These are phyloP conservation scores for Rubia peregrina DNA, from an alignment of 305 asterid genomes.

Conservation along the genomic window DNA sequence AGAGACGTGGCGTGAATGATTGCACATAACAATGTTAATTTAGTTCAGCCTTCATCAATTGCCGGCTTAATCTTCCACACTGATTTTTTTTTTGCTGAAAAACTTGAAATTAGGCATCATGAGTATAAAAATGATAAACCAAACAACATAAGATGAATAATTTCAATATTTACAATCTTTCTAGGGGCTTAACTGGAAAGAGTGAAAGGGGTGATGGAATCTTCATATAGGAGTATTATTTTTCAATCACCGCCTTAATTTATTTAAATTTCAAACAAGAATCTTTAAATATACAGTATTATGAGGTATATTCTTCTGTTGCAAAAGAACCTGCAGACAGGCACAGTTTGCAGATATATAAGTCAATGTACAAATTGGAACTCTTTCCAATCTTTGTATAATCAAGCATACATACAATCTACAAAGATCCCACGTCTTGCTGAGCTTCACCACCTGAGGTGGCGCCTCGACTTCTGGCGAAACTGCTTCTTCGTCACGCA, in stretches of 20 bases:
- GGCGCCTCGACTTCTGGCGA: constrained; percentile 50
- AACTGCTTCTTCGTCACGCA: constrained; percentile 65
- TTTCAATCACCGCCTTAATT: background rate
- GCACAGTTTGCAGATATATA: background rate
- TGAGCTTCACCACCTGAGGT: constrained; percentile 49
- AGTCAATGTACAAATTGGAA: background rate
- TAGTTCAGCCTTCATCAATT: background rate
- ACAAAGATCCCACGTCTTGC: background rate
- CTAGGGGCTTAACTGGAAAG: background rate
- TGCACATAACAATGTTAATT: background rate
- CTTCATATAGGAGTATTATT: no score
- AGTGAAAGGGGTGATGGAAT: background rate
- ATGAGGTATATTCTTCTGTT: background rate
- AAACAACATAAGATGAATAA: no score
- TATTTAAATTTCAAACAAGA: background rate
- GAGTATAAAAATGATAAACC: no score
- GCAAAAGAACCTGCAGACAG: background rate
- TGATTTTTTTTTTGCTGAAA: no score
- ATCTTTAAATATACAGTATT: background rate
- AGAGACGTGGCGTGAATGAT: background rate
- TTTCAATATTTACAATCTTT: no score
- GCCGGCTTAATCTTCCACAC: background rate
- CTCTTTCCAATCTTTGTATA: background rate
- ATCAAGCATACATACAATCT: background rate
- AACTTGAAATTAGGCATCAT: no score